Evolutionary conservation across 2,329 filamentous ascomycete species (phyloP).

Genomic region (Aspergillus tanneri): DNA sequence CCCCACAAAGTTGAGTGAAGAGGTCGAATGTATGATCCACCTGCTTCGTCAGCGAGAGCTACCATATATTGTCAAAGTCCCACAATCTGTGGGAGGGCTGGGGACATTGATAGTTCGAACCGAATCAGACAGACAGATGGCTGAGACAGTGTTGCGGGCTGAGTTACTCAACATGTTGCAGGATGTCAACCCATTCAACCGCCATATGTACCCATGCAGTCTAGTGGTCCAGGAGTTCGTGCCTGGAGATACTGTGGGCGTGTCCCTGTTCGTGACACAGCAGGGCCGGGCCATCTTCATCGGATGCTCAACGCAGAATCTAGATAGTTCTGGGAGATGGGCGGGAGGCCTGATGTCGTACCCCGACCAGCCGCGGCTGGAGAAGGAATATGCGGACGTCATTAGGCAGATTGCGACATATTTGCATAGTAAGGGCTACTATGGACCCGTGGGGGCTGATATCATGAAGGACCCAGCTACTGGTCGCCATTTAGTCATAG

Average conservation of each 20-base stretch:
- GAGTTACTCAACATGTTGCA: not conserved
- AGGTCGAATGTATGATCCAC: not conserved
- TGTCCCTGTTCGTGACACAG: constrained; percentile 6
- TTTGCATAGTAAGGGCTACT: constrained; percentile 4
- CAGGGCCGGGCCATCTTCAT: not conserved
- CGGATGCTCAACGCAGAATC: not conserved
- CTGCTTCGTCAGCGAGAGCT: not conserved
- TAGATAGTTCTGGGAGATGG: not conserved
- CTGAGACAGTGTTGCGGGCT: not conserved
- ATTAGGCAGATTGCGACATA: not conserved
- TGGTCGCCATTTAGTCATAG: constrained; percentile 1
- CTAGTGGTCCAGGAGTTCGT: constrained; percentile 6
- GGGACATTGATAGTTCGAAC: constrained; percentile 1
- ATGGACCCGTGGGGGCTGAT: constrained; percentile 8
- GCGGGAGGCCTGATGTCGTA: constrained; percentile 4
- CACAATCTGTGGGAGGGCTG: constrained; percentile 2
- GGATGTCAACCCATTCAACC: not conserved
- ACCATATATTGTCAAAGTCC: constrained; percentile 8
- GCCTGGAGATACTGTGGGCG: not conserved
- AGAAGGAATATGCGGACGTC: not conserved
- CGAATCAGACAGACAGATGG: not conserved
- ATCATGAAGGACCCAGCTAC: not conserved
- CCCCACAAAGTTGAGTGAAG: not conserved
- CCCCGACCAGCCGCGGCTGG: not conserved
- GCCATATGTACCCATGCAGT: not conserved